Evolutionary conservation across 768 basidiomycete genomes (phyloP).

Genomic region (Inosperma sp.): DNA sequence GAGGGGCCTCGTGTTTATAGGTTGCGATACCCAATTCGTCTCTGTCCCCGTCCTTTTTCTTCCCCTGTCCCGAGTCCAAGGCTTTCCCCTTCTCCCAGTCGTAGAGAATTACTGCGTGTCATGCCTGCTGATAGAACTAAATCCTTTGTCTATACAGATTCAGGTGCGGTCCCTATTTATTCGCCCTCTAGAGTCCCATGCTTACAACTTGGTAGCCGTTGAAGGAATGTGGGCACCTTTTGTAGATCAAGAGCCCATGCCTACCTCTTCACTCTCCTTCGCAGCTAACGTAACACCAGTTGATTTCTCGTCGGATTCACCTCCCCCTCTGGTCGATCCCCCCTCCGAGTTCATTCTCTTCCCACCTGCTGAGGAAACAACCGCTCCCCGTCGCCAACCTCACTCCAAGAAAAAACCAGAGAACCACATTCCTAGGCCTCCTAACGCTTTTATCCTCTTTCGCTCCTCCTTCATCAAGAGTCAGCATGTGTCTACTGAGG

Average conservation of each 20-base stretch:
- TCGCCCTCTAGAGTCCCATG: slow-evolving; percentile 10
- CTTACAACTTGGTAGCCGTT: slow-evolving; percentile 24
- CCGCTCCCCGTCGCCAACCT: slow-evolving; percentile 40
- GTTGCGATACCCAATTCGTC: slow-evolving; percentile 24
- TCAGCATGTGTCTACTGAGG: slow-evolving; percentile 69
- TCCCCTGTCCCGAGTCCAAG: slow-evolving; percentile 10
- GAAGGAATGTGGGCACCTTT: slow-evolving; percentile 29
- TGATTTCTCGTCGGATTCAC: slow-evolving; percentile 21
- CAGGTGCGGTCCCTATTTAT: slow-evolving; percentile 18
- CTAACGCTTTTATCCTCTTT: slow-evolving; percentile 86
- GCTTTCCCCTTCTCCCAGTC: not conserved
- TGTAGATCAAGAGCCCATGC: slow-evolving; percentile 21
- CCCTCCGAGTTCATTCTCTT: slow-evolving; percentile 51
- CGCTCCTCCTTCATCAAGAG: slow-evolving; percentile 77
- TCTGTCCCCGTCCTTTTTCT: slow-evolving; percentile 17
- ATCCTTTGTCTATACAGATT: slow-evolving; percentile 22
- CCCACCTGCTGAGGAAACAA: slow-evolving; percentile 40
- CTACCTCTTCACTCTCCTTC: slow-evolving; percentile 20
- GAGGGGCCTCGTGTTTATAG: slow-evolving; percentile 31
- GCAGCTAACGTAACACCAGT: slow-evolving; percentile 20
- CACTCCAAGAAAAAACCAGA: slow-evolving; percentile 70
- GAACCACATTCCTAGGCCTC: slow-evolving; percentile 77
- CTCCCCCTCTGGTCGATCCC: slow-evolving; percentile 30
- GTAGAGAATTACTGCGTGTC: not conserved
- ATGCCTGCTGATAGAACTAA: slow-evolving; percentile 35